These are phyloP conservation scores for Yamadazyma sp. DNA, from an alignment of 805 yeast species.

Conservation along the genomic window DNA sequence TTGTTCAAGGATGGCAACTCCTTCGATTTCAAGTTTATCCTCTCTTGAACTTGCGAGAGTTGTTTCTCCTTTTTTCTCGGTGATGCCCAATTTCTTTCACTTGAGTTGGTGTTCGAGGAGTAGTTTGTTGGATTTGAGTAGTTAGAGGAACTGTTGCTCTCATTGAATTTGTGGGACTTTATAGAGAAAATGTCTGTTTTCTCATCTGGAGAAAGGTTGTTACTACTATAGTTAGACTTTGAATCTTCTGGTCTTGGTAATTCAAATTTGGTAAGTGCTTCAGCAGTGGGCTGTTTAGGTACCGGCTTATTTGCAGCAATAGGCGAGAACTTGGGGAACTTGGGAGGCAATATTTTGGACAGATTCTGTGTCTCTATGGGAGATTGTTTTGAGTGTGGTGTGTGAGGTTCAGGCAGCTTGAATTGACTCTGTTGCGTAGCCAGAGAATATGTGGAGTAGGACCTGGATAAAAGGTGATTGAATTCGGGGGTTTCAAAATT, in stretches of 20 bases:
- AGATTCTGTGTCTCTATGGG: neutral
- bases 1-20: slow-evolving; percentile 23
- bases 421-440: slow-evolving; percentile 14
- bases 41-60: slow-evolving; percentile 35
- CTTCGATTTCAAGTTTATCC: slow-evolving; percentile 35
- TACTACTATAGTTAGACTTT: slow-evolving; percentile 16
- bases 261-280: slow-evolving; percentile 6
- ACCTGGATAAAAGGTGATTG: slow-evolving; percentile 24
- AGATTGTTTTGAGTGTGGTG: neutral
- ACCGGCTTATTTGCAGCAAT: slow-evolving; percentile 10
- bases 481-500: slow-evolving; percentile 35
- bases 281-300: slow-evolving; percentile 11
- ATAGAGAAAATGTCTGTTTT: slow-evolving; percentile 18
- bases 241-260: slow-evolving; percentile 19
- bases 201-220: slow-evolving; percentile 18
- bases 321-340: neutral
- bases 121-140: slow-evolving; percentile 42
- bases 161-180: slow-evolving; percentile 14
- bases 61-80: slow-evolving; percentile 37
- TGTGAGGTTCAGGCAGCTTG: neutral
- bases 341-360: neutral
- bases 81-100: slow-evolving; percentile 44
- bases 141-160: slow-evolving; percentile 21
- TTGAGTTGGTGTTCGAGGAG: slow-evolving; percentile 16
- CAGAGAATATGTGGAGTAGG: slow-evolving; percentile 28